These are phyloP conservation scores for Candida ovalis DNA, from an alignment of 805 yeast species.

Conservation along the genomic window DNA sequence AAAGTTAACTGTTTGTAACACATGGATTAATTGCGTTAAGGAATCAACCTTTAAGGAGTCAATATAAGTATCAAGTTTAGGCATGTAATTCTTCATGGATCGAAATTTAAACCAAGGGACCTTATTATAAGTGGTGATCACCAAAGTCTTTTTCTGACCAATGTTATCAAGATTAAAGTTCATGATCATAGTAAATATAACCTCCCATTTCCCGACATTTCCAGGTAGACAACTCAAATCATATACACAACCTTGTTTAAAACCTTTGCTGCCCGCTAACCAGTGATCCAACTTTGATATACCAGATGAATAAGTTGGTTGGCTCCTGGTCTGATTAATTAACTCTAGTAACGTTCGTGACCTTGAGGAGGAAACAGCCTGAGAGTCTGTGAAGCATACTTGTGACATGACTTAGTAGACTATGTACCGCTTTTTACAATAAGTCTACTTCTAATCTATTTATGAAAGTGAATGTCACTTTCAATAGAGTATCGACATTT, in stretches of 20 bases:
- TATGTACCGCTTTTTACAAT: no score
- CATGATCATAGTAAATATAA: conserved; percentile 19
- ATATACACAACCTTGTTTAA: conserved; percentile 21
- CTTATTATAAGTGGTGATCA: conserved; percentile 13
- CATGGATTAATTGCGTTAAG: conserved; percentile 19
- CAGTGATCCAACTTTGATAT: conserved; percentile 16
- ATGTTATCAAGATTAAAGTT: not conserved
- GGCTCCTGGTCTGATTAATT: conserved; percentile 1
- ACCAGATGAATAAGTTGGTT: conserved; percentile 15
- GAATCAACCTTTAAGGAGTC: conserved; percentile 15
- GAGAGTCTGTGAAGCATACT: not conserved
- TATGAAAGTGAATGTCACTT: no score
- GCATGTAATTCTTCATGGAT: conserved; percentile 3
- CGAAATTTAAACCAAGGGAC: conserved; percentile 28
- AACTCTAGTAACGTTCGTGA: conserved; percentile 11
- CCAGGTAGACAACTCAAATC: conserved; percentile 28
- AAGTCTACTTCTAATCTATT: no score
- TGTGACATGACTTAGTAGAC: not conserved
- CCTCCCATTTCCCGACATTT: conserved; percentile 26
- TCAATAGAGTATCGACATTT: no score
- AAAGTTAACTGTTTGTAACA: conserved; percentile 18
- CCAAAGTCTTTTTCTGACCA: conserved; percentile 7
- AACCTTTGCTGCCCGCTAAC: conserved; percentile 21
- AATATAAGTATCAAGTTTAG: conserved; percentile 6
- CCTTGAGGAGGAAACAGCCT: not conserved